A percentile compares a stretch with the other conserved stretches of the same genome.
phyloP scores from a whole-genome alignment of 164 flowering plant genomes.

The Euptelea pleiosperma region DNA sequence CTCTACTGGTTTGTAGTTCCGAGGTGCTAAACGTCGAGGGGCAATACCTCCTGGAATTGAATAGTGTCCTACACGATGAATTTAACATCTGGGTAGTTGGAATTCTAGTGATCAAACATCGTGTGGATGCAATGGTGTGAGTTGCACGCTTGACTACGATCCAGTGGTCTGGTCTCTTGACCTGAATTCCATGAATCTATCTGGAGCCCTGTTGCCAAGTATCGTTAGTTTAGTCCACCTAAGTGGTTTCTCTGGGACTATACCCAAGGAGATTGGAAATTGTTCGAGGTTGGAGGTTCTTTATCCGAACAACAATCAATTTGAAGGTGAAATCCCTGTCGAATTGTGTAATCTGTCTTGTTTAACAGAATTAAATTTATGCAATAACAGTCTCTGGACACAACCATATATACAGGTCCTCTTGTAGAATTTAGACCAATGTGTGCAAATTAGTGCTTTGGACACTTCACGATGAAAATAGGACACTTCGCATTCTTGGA shows the following conservation, averaged over 20 bases:
- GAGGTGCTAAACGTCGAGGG: slow-evolving; percentile 66
- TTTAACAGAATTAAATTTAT: slow-evolving; percentile 44
- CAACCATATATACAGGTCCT: too few species aligned
- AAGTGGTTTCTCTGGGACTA: slow-evolving; percentile 50
- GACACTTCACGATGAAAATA: slow-evolving; percentile 50
- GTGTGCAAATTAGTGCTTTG: too few species aligned
- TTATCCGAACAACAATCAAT: slow-evolving; percentile 45
- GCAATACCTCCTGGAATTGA: slow-evolving; percentile 52
- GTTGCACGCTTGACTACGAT: slow-evolving; percentile 40
- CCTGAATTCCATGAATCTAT: slow-evolving; percentile 61
- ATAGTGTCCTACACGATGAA: slow-evolving; percentile 45
- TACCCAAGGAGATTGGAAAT: slow-evolving; percentile 75
- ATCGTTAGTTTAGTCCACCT: slow-evolving; percentile 57
- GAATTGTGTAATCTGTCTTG: slow-evolving; percentile 32
- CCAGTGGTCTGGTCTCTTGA: slow-evolving; percentile 56
- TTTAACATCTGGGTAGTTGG: slow-evolving; percentile 51
- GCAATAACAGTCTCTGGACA: slow-evolving; percentile 75
- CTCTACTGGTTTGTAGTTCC: slow-evolving; percentile 28
- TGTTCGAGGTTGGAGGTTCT: slow-evolving; percentile 54
- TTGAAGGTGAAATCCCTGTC: slow-evolving; percentile 40
- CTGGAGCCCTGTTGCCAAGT: slow-evolving; percentile 61
- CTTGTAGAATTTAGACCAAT: too few species aligned
- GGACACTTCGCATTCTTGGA: slow-evolving; percentile 59
- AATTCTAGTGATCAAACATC: slow-evolving; percentile 57
- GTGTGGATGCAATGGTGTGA: slow-evolving; percentile 77